Evolutionary conservation across 208 protist genomes (phyloP).

Genomic region (Sergeia podlipaevii): DNA sequence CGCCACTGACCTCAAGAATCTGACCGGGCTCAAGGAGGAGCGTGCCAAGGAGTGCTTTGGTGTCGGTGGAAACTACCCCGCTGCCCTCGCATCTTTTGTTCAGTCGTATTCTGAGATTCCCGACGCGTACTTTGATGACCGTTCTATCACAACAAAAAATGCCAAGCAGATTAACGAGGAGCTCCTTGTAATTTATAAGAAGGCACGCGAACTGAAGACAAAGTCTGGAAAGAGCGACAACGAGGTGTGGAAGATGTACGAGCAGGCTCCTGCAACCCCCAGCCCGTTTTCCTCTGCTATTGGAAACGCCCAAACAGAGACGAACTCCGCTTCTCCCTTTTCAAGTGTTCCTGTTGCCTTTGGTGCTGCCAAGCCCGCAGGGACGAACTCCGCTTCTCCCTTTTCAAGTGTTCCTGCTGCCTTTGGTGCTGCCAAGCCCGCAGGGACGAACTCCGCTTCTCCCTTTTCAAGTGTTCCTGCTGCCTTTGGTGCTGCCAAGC

Average conservation of each 20-base stretch:
- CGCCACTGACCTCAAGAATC: slow-evolving; percentile 36
- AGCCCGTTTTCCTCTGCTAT: background rate
- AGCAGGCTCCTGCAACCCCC: background rate
- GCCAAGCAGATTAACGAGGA: slow-evolving; percentile 61
- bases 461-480: too few species aligned
- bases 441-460: slow-evolving; percentile 4
- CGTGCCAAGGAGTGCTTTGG: slow-evolving; percentile 63
- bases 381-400: background rate
- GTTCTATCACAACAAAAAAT: slow-evolving; percentile 22
- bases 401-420: slow-evolving; percentile 10
- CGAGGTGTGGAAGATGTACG: slow-evolving; percentile 52
- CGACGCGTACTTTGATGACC: slow-evolving; percentile 50
- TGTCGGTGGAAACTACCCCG: slow-evolving; percentile 46
- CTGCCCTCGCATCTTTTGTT: slow-evolving; percentile 73
- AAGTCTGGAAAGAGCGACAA: slow-evolving; percentile 28
- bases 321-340: too few species aligned
- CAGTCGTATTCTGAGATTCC: slow-evolving; percentile 57
- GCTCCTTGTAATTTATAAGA: slow-evolving; percentile 52
- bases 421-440: slow-evolving; percentile 5
- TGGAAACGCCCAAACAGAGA: background rate
- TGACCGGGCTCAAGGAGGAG: slow-evolving; percentile 59
- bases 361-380: background rate
- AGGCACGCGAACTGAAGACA: slow-evolving; percentile 52
- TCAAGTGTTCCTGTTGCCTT: background rate
- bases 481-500: background rate